Percentiles rank a stretch among this genome's conserved stretches.
These are phyloP conservation scores for Brachypodium distachyon DNA, from an alignment of 202 grass and related monocot species.

Conservation along the genomic window DNA sequence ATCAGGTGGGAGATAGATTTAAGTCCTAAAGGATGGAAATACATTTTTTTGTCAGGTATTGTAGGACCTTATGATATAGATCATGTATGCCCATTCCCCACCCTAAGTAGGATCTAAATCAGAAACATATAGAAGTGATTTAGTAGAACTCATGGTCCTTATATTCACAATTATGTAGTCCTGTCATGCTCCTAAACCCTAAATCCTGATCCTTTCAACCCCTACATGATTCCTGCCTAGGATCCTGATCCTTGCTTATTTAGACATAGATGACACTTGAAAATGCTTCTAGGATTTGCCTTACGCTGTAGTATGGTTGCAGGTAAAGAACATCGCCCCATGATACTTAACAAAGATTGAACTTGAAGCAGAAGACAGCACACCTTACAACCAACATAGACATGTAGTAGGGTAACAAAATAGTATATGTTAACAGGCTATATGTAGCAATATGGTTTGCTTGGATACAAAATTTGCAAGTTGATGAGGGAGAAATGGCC, in stretches of 20 bases:
- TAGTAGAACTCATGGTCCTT: neutral
- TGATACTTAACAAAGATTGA: neutral
- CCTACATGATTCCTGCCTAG: neutral
- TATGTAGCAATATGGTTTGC: neutral
- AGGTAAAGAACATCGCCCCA: neutral
- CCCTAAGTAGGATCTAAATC: neutral
- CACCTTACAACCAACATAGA: neutral
- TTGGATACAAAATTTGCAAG: neutral
- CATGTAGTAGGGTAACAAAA: neutral
- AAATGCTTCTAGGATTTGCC: neutral
- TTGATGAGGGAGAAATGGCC: neutral
- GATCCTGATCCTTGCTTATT: neutral
- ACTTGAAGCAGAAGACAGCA: neutral
- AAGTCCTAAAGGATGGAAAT: neutral
- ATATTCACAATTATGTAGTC: neutral
- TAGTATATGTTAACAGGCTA: neutral
- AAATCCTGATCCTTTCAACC: neutral
- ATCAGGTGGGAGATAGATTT: neutral
- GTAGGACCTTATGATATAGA: constrained; percentile 7
- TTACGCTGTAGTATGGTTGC: neutral
- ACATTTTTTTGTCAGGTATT: neutral
- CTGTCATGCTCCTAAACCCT: neutral
- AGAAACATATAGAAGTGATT: neutral
- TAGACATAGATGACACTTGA: neutral
- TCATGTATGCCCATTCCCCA: neutral